Base-by-base conservation (phyloP, 2,329 filamentous ascomycete species). In the Colletotrichum truncatum region DNA sequence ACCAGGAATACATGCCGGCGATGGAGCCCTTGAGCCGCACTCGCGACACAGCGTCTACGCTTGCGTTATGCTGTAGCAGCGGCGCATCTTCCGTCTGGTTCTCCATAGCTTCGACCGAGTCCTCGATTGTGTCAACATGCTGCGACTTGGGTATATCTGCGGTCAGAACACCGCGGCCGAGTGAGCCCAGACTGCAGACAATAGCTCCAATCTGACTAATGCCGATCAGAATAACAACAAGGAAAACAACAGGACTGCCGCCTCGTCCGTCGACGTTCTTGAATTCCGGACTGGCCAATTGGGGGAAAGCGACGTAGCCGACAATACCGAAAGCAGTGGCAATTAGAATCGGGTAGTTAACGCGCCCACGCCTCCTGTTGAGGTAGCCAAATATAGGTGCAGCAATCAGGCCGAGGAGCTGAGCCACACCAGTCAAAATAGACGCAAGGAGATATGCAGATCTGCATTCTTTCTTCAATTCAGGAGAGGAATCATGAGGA, bases 181-280 rank as follows among this genome's bases (percentile, higher is more conserved):
- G 85, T 1, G 96, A 88, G 1, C 93, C 94, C n/a, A 99, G 85
- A 69, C 93, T 97, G 80, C 94, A 98, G 1, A 99, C 96, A 64
- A 99, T 98, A 10, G 94, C 92, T 2, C 95, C 96, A 67, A 99
- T 98, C 78, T 99, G 96, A 72, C 93, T 97, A 73, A 97, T 88
- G 12, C 96, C 96, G 38, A 98, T 88, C 16, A 97, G 80, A 0
- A 91, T 87, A 41, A 94, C 93, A 14, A 95, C 86, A 11, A 94
- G 69, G 73, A 97, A 94, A 14, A 97, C 89, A 10, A 80, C 82
- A 0, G 87, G 85, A 32, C 84, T 88, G 16, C 92, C 93, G 32
- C 92, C 88, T 25, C 91, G 83, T 4, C 89, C 89, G 28, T 88
- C 81, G 1, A 86, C 80, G 63, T 90, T 74, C 63, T 85, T 87